These are phyloP conservation scores for Phialemoniopsis sp. DNA, from an alignment of 2,329 filamentous ascomycete genomes.

Conservation along the genomic window DNA sequence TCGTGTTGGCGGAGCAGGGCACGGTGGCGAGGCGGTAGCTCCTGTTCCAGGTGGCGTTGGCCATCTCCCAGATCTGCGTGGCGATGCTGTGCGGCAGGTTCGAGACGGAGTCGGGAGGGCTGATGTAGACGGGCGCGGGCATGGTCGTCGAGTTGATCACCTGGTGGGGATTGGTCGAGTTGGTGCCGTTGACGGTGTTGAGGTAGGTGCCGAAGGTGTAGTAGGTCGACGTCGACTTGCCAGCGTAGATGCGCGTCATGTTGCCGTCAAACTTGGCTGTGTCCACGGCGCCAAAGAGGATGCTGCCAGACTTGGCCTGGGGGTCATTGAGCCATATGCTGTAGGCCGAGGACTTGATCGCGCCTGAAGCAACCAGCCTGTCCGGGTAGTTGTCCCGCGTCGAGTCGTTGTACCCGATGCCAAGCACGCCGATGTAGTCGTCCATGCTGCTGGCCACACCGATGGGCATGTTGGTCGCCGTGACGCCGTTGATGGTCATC, in stretches of 20 bases:
- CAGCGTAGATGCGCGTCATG: constrained; percentile 12
- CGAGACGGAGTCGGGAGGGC: constrained; percentile 16
- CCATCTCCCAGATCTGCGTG: constrained; percentile 17
- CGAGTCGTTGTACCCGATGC: constrained; percentile 16
- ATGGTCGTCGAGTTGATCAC: constrained; percentile 11
- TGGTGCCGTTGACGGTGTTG: constrained; percentile 9
- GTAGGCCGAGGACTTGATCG: constrained; percentile 20
- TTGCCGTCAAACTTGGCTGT: constrained; percentile 16
- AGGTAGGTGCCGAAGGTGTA: constrained; percentile 5
- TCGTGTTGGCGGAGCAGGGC: constrained; percentile 15
- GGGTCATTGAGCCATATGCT: constrained; percentile 25
- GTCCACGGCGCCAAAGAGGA: constrained; percentile 26
- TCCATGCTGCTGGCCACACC: constrained; percentile 14
- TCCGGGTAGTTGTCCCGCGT: constrained; percentile 14
- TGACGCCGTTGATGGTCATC: constrained; percentile 15
- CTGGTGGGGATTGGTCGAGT: constrained; percentile 6
- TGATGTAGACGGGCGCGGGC: constrained; percentile 11
- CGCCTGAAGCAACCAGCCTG: constrained; percentile 16
- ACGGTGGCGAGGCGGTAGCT: constrained; percentile 10
- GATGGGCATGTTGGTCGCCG: constrained; percentile 19
- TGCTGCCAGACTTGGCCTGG: constrained; percentile 16
- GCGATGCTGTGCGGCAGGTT: constrained; percentile 17
- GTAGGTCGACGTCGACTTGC: neutral
- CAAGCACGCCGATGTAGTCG: constrained; percentile 17
- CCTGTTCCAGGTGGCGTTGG: constrained; percentile 17